Evolutionary conservation across 148 eudicot species (phyloP), one percentile per base, ranked within the genome.

Genomic region (Chenopodium quinoa): DNA sequence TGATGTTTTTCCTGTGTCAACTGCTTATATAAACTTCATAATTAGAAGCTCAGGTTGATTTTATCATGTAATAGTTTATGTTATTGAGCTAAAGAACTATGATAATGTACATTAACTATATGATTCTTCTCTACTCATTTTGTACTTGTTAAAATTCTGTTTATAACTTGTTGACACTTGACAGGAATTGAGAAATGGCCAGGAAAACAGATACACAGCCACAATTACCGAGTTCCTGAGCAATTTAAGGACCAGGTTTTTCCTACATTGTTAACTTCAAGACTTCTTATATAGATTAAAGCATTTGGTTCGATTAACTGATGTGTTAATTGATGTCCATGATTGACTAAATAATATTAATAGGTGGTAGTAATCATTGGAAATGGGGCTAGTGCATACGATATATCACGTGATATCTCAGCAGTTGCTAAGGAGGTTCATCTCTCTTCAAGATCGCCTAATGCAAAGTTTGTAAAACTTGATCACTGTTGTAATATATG

Each of bases 121-220:
- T 48, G 52, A 48, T 48, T 48, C 52, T 0, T 48, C 13, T 48
- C 13, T 48, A 9, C 11, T 48, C 52, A 46, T 46, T 46, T 1
- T 46, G 1, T 46, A 52, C 2, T 52, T 52, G 0, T 54, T 54
- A 2, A 54, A 2, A 13, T 54, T 54, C 5, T 54, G 60, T 13
- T 13, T 9, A 13, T 9, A 9, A 50, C 3, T 50, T 10, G 56
- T 50, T 78, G 32, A 63, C 86, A 92, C 16, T 50, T 78, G 32
- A 63, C 86, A 92, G 94, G 94, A 48, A 86, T 89, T 10, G 86
- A 86, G 79, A 86, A 83, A 70, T 91, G 94, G 93, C 87, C 90
- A 4, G 90, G 92, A 63, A 84, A 88, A 82, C 94, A 92, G 88
- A 75, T 84, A 22, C 97, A 92, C 79, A 92, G 97, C 54, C 97